Percentiles rank a stretch among this genome's conserved stretches.
Conservation (phyloP, 2,329 filamentous ascomycete species). For the Stemphylium vesicarium region DNA sequence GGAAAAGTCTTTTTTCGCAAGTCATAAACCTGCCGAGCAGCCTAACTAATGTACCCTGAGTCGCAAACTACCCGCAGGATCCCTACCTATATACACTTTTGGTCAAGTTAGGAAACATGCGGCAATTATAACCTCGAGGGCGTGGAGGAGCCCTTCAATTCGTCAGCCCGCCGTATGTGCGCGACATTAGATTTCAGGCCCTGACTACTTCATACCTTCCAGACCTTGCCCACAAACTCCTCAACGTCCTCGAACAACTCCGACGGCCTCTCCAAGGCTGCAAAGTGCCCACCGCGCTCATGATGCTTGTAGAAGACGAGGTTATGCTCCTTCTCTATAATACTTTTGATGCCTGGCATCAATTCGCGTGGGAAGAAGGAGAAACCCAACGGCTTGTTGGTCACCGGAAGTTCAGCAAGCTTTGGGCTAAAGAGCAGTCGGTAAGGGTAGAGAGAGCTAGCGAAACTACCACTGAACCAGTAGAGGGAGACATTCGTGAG, state of each 20-base stretch:
- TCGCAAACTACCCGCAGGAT: too few species aligned
- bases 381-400: constrained; percentile 52
- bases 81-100: not conserved
- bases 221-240: constrained; percentile 50
- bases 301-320: constrained; percentile 50
- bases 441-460: constrained; percentile 60
- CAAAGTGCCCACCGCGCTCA: constrained; percentile 62
- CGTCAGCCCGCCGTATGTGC: not conserved
- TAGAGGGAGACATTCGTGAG: constrained; percentile 61
- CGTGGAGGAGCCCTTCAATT: not conserved
- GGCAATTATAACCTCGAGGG: constrained; percentile 4
- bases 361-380: constrained; percentile 55
- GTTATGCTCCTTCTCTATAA: constrained; percentile 47
- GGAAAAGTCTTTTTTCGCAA: too few species aligned
- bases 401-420: not conserved
- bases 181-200: not conserved
- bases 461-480: constrained; percentile 59
- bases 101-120: not conserved
- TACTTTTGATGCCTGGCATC: constrained; percentile 46
- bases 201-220: constrained; percentile 37
- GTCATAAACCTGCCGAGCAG: too few species aligned
- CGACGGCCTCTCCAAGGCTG: constrained; percentile 55
- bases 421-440: constrained; percentile 34
- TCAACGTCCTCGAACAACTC: constrained; percentile 54
- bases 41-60: not conserved